phyloP scores from a whole-genome alignment of 1,284 basidiomycete genomes.

The Irpex lacteus region DNA sequence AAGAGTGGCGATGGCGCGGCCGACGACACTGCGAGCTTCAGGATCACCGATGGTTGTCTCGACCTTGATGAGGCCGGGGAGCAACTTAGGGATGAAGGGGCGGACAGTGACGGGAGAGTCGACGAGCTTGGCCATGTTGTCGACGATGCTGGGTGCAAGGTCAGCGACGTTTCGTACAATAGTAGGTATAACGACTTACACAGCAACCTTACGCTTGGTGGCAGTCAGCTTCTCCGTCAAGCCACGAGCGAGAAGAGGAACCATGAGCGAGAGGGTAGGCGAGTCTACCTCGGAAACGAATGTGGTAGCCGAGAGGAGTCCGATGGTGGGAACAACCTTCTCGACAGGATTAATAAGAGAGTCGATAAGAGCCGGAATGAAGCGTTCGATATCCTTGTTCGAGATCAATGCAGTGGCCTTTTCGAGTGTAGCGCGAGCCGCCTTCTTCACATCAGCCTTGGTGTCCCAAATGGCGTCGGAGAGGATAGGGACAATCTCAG shows the following conservation, averaged over 20 bases:
- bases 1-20: slow-evolving; percentile 88
- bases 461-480: slow-evolving; percentile 99
- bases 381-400: slow-evolving; percentile 99
- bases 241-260: slow-evolving; percentile 95
- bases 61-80: slow-evolving; percentile 94
- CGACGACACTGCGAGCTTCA: slow-evolving; percentile 89
- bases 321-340: slow-evolving; percentile 96
- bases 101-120: slow-evolving; percentile 94
- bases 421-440: slow-evolving; percentile 91
- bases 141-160: slow-evolving; percentile 66
- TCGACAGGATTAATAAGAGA: slow-evolving; percentile 98
- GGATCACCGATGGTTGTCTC: slow-evolving; percentile 92
- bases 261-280: slow-evolving; percentile 98
- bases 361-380: slow-evolving; percentile 97
- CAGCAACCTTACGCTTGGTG: slow-evolving; percentile 95
- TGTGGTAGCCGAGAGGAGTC: slow-evolving; percentile 97
- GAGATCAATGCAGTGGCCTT: slow-evolving; percentile 93
- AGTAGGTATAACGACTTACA: slow-evolving; percentile 48
- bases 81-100: slow-evolving; percentile 93
- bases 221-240: slow-evolving; percentile 92
- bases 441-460: slow-evolving; percentile 99
- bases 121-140: slow-evolving; percentile 99
- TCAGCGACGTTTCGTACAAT: slow-evolving; percentile 12
- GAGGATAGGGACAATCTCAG: slow-evolving; percentile 95
- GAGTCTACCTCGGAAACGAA: slow-evolving; percentile 99